Evolutionary conservation across 2,329 filamentous ascomycete genomes (phyloP).

Genomic region (Sporothrix variecibatus): DNA sequence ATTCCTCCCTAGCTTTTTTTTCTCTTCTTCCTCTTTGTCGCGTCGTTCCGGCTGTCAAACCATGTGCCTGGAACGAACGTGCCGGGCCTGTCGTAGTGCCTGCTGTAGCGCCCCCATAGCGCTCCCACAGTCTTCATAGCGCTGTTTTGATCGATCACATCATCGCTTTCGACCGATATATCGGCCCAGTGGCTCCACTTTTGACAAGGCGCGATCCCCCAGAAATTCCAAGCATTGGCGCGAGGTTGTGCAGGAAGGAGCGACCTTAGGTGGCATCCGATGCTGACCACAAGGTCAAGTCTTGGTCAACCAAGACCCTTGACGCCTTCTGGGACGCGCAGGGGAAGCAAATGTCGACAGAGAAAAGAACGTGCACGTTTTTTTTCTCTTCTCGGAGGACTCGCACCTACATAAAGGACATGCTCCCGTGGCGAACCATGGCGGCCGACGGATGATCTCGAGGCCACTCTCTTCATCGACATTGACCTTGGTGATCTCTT

Average conservation of each 20-base stretch:
- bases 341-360: neutral
- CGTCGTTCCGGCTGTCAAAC: neutral
- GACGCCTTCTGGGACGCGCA: too few relatives aligned
- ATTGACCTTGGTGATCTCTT: neutral
- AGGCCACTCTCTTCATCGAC: neutral
- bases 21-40: neutral
- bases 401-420: neutral
- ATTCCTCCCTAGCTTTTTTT: neutral
- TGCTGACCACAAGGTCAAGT: neutral
- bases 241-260: neutral
- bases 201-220: slow-evolving; percentile 3
- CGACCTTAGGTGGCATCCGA: neutral
- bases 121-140: neutral
- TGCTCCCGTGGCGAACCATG: neutral
- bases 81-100: neutral
- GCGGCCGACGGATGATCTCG: neutral
- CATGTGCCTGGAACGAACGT: slow-evolving; percentile 5
- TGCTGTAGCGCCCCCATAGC: neutral
- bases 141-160: slow-evolving; percentile 8
- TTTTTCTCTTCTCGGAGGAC: too few relatives aligned
- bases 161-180: slow-evolving; percentile 17
- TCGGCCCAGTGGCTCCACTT: slow-evolving; percentile 9
- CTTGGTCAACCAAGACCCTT: neutral
- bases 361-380: neutral
- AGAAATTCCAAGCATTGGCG: neutral